Base-by-base conservation (phyloP, 2,329 filamentous ascomycete species). In the Chaetomium strumarium region DNA sequence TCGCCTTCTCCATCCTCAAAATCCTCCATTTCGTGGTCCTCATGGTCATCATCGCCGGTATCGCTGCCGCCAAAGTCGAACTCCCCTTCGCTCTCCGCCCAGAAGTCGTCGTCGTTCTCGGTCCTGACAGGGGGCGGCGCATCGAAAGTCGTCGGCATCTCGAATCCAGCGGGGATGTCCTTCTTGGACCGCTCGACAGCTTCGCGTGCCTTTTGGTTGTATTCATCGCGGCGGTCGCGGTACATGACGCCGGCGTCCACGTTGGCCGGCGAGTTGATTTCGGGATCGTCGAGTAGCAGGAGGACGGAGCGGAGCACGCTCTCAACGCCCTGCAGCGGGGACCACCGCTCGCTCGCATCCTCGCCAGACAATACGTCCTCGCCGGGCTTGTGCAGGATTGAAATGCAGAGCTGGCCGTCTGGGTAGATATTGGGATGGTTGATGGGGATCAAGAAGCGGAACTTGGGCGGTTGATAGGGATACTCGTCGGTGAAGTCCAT, bases 291-390 rank as follows among this genome's bases (percentile, higher is more conserved):
- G 51, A 99, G 83, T 2, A 99, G 81, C 6, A 93, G 86, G 8
- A 97, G 80, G 16, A 97, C 88, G 9, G 90, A 96, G 57, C 95
- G 90, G 16, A 99, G 80, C 34, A 99, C 91, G 2, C 90, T 95
- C 72, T 97, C 93, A 44, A 95, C 92, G 17, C 91, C 88, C 69
- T 97, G 92, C 4, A 93, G 84, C 1, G 93, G 91, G 6, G 89
- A 90, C 92, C 92, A 99, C 53, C 92, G 87, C 72, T 97, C 93
- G 53, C 85, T 86, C 7, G 93, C 92, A 37, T 80, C 72, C 71
- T 97, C 92, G 56, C 93, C 93, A 0, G 91, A 96, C 76, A 91
- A 92, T 61, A 87, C 82, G 66, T 97, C 92, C 56, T 96, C 90
- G 60, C 93, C 93, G 0, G 93, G 90, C 16, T 83, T 80, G 70